Conservation (phyloP, 2,329 filamentous ascomycete species). For the Tolypocladium ovalisporum region DNA sequence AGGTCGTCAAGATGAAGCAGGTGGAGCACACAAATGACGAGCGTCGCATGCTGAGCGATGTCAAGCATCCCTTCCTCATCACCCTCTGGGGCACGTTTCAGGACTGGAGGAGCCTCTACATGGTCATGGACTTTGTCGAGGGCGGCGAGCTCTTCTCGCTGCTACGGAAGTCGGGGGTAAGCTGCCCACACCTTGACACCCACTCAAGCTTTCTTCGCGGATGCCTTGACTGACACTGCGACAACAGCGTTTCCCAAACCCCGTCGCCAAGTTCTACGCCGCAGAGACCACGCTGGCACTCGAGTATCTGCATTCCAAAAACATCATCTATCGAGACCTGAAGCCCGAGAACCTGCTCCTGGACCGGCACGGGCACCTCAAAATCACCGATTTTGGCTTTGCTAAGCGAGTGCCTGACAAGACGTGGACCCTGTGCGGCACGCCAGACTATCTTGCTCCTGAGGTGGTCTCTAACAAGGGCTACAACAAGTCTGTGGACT, state of each 20-base stretch:
- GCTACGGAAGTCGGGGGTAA: conserved; percentile 81
- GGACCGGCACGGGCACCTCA: conserved; percentile 86
- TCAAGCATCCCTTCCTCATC: conserved; percentile 96
- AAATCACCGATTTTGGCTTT: conserved; percentile 98
- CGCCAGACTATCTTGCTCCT: conserved; percentile 91
- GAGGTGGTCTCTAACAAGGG: conserved; percentile 99
- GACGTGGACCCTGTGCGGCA: conserved; percentile 97
- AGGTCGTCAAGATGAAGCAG: conserved; percentile 99
- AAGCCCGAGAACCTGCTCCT: conserved; percentile 92
- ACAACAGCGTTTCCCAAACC: conserved; percentile 88
- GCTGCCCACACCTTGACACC: conserved; percentile 14
- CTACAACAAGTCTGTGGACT: conserved; percentile 99
- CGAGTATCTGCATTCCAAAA: conserved; percentile 86
- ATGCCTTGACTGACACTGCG: not conserved
- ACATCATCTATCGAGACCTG: conserved; percentile 96
- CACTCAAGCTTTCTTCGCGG: not conserved
- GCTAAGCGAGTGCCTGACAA: conserved; percentile 98
- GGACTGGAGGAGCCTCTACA: conserved; percentile 90
- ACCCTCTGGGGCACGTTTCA: conserved; percentile 98
- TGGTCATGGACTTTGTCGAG: conserved; percentile 99
- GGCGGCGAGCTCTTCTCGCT: conserved; percentile 95
- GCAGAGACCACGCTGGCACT: conserved; percentile 92
- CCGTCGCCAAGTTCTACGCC: conserved; percentile 97
- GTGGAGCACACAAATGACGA: conserved; percentile 99
- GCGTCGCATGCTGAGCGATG: conserved; percentile 86